These are phyloP conservation scores for Cotoneaster glaucophyllus DNA, from an alignment of 306 rosid species.

Conservation along the genomic window DNA sequence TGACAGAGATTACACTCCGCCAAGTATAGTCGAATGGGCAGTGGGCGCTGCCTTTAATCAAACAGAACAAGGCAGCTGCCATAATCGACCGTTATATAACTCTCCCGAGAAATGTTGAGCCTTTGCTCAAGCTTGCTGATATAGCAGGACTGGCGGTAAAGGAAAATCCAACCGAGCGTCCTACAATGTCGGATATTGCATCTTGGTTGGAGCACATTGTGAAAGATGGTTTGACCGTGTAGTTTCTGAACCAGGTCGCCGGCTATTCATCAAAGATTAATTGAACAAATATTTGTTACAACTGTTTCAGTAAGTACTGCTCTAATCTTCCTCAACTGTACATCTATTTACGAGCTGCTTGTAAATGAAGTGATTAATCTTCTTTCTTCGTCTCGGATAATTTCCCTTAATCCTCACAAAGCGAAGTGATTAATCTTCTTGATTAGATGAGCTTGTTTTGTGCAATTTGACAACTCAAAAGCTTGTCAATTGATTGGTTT, in stretches of 20 bases:
- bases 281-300: slow-evolving; percentile 1
- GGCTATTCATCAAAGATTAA: neutral
- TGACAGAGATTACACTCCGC: slow-evolving; percentile 60
- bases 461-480: slow-evolving; percentile 38
- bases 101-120: slow-evolving; percentile 79
- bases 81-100: slow-evolving; percentile 45
- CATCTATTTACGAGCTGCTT: slow-evolving; percentile 43
- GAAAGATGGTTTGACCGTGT: slow-evolving; percentile 66
- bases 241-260: slow-evolving; percentile 3
- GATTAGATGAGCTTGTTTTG: slow-evolving; percentile 11
- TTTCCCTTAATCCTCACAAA: slow-evolving; percentile 28
- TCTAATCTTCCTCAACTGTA: slow-evolving; percentile 34
- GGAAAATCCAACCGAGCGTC: slow-evolving; percentile 56
- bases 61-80: slow-evolving; percentile 72
- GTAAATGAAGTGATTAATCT: slow-evolving; percentile 25
- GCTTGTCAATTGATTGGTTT: slow-evolving; percentile 17
- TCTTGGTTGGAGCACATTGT: slow-evolving; percentile 79
- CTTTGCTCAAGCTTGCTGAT: slow-evolving; percentile 78
- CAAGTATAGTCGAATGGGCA: slow-evolving; percentile 75
- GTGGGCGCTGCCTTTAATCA: slow-evolving; percentile 69
- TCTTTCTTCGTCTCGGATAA: slow-evolving; percentile 14
- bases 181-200: slow-evolving; percentile 55
- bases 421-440: slow-evolving; percentile 37
- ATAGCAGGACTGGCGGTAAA: slow-evolving; percentile 63
- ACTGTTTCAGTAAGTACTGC: slow-evolving; percentile 18